phyloP scores from a whole-genome alignment of 805 yeast genomes.

The Isabelozyma rhagii region DNA sequence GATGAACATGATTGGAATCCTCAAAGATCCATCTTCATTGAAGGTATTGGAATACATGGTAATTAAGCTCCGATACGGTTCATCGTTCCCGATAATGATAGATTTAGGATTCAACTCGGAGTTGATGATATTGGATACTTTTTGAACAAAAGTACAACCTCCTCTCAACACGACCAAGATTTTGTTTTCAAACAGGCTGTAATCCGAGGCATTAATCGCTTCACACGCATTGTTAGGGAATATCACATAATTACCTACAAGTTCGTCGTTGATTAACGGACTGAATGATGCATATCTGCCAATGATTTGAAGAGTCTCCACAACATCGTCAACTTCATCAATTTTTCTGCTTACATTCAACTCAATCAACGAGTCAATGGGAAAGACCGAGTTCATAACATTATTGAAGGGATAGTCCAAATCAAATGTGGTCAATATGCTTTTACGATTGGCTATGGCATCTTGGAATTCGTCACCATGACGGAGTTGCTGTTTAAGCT shows the following conservation, averaged over 20 bases:
- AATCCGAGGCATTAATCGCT: slow-evolving; percentile 7
- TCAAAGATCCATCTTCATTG: slow-evolving; percentile 35
- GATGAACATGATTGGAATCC: slow-evolving; percentile 52
- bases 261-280: slow-evolving; percentile 23
- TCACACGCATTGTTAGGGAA: slow-evolving; percentile 30
- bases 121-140: slow-evolving; percentile 43
- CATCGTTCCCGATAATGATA: slow-evolving; percentile 56
- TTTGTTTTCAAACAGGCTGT: slow-evolving; percentile 16
- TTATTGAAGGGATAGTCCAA: slow-evolving; percentile 30
- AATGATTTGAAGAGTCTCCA: slow-evolving; percentile 12
- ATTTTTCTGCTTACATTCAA: slow-evolving; percentile 20
- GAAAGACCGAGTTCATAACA: slow-evolving; percentile 39
- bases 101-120: slow-evolving; percentile 40
- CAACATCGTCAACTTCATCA: slow-evolving; percentile 1
- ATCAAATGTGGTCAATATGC: slow-evolving; percentile 7
- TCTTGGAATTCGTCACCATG: background rate
- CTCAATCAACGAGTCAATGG: slow-evolving; percentile 34
- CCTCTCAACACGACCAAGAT: slow-evolving; percentile 41
- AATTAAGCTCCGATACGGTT: slow-evolving; percentile 42
- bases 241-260: slow-evolving; percentile 22
- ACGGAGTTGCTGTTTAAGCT: slow-evolving; percentile 12
- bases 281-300: slow-evolving; percentile 44
- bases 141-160: slow-evolving; percentile 52
- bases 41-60: slow-evolving; percentile 53
- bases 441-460: background rate